Percentiles rank a stretch among this genome's conserved stretches.
Evolutionary conservation across 768 basidiomycete genomes (phyloP).

Genomic region (Boletus vermiculosoides): DNA sequence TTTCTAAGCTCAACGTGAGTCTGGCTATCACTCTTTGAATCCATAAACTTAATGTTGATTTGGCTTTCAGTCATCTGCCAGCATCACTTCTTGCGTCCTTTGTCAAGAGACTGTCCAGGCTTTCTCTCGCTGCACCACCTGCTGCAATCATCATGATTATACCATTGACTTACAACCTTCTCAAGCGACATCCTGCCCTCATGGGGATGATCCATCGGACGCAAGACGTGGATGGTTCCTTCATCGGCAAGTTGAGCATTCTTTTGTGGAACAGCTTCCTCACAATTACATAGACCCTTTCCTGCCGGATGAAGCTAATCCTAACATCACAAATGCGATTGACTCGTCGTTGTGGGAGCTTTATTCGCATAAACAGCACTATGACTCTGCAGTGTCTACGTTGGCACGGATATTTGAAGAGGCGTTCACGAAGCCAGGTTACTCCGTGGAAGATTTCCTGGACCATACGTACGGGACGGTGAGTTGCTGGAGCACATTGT

Average conservation of each 20-base stretch:
- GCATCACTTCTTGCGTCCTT: conserved; percentile 92
- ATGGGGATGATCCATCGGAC: conserved; percentile 90
- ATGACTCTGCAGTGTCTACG: conserved; percentile 84
- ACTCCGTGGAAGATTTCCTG: conserved; percentile 92
- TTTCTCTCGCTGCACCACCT: conserved; percentile 84
- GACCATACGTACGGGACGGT: conserved; percentile 91
- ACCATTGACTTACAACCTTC: conserved; percentile 91
- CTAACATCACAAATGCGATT: conserved; percentile 74
- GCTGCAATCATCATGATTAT: conserved; percentile 88
- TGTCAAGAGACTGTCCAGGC: conserved; percentile 83
- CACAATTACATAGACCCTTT: conserved; percentile 61
- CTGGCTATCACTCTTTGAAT: neutral
- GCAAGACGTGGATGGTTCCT: conserved; percentile 35
- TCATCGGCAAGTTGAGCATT: conserved; percentile 32
- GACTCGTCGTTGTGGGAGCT: conserved; percentile 95
- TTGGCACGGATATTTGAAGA: conserved; percentile 83
- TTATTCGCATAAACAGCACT: conserved; percentile 73
- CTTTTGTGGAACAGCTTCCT: neutral
- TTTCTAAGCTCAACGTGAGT: conserved; percentile 91
- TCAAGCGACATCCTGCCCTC: conserved; percentile 87
- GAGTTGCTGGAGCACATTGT: conserved; percentile 22
- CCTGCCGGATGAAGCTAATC: conserved; percentile 61
- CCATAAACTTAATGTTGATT: conserved; percentile 1
- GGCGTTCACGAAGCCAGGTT: conserved; percentile 91
- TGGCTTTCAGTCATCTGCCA: conserved; percentile 72